These are phyloP conservation scores for Thermomucor indicae-seudaticae DNA, from an alignment of 371 early-diverging fungal genomes.

Conservation along the genomic window DNA sequence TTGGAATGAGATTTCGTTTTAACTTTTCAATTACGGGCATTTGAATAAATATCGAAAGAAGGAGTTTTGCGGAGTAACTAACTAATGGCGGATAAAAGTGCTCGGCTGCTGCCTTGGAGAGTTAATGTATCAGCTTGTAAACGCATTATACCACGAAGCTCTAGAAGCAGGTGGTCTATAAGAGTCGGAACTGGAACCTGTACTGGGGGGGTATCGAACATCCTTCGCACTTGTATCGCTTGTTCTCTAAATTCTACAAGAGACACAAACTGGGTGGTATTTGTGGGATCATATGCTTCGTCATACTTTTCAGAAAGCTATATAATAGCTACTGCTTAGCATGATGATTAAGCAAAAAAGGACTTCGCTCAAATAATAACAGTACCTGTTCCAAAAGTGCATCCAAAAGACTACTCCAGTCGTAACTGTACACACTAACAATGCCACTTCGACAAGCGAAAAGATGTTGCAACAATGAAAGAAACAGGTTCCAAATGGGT, in stretches of 20 bases:
- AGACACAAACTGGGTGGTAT: slow-evolving; percentile 4
- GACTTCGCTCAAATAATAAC: background rate
- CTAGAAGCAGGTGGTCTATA: slow-evolving; percentile 38
- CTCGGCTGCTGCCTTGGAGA: slow-evolving; percentile 6
- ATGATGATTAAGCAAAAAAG: background rate
- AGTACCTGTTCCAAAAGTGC: slow-evolving; percentile 24
- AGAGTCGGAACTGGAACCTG: slow-evolving; percentile 31
- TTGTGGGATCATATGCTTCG: background rate
- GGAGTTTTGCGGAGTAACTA: too few relatives aligned
- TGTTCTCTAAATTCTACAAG: slow-evolving; percentile 24
- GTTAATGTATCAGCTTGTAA: slow-evolving; percentile 35
- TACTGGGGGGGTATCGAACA: slow-evolving; percentile 47
- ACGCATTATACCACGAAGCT: slow-evolving; percentile 43
- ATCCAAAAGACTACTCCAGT: slow-evolving; percentile 42
- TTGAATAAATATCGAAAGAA: too few relatives aligned
- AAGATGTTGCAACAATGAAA: slow-evolving; percentile 42
- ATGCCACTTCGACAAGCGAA: slow-evolving; percentile 35
- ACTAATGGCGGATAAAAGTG: background rate
- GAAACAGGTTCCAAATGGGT: slow-evolving; percentile 42
- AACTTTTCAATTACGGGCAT: slow-evolving; percentile 3
- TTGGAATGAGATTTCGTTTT: slow-evolving; percentile 15
- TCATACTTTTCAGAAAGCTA: background rate
- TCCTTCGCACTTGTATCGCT: slow-evolving; percentile 20
- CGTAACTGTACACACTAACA: slow-evolving; percentile 36
- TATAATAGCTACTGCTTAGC: background rate